These are phyloP conservation scores for Amanita rubescens DNA, from an alignment of 768 basidiomycete species.

Conservation along the genomic window DNA sequence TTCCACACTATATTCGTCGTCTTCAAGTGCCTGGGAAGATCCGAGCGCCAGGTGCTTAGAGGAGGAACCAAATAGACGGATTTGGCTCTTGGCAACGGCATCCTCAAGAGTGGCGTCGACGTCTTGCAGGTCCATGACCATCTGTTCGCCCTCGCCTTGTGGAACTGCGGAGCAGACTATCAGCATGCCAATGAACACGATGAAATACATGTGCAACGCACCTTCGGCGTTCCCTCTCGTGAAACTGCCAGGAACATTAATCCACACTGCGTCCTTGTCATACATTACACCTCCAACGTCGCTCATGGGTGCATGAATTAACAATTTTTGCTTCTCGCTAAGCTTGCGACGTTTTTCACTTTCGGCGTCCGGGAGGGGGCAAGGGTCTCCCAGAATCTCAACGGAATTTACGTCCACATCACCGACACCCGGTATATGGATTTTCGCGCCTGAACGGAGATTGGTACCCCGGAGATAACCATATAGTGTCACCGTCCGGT, in stretches of 20 bases:
- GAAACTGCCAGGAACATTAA: slow-evolving; percentile 96
- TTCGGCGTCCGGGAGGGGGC: slow-evolving; percentile 86
- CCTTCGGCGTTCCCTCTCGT: slow-evolving; percentile 66
- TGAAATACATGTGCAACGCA: slow-evolving; percentile 21
- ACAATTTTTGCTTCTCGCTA: slow-evolving; percentile 88
- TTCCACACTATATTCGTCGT: slow-evolving; percentile 24
- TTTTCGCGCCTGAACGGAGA: slow-evolving; percentile 62
- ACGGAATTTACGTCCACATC: slow-evolving; percentile 76
- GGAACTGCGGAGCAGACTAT: slow-evolving; percentile 37
- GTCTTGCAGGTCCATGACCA: slow-evolving; percentile 97
- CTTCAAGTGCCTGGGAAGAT: slow-evolving; percentile 24
- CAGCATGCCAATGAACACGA: neutral
- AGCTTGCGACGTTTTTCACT: slow-evolving; percentile 88
- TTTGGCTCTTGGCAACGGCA: slow-evolving; percentile 70
- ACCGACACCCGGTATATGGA: slow-evolving; percentile 94
- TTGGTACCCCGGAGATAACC: slow-evolving; percentile 93
- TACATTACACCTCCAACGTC: slow-evolving; percentile 95
- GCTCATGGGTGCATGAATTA: slow-evolving; percentile 98
- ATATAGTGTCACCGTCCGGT: slow-evolving; percentile 89
- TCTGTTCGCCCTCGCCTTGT: slow-evolving; percentile 92
- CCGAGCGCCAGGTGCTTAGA: slow-evolving; percentile 55
- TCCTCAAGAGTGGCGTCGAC: slow-evolving; percentile 78
- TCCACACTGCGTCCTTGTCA: slow-evolving; percentile 97
- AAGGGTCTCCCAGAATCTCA: slow-evolving; percentile 82
- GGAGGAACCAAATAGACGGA: slow-evolving; percentile 79